phyloP scores from a whole-genome alignment of 371 early-diverging fungal genomes.

The Rhizopus delemar region DNA sequence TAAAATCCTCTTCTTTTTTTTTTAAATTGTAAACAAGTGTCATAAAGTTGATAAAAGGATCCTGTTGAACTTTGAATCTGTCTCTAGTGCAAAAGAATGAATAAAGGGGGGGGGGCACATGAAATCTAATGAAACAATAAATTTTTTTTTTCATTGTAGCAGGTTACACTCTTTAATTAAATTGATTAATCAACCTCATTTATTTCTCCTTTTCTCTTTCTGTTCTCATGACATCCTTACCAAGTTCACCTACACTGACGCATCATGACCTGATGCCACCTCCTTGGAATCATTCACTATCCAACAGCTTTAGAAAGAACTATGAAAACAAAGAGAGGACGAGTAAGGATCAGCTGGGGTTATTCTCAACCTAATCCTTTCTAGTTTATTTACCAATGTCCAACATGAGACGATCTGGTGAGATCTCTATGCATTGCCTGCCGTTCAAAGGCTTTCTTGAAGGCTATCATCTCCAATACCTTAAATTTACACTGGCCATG shows the following conservation, averaged over 20 bases:
- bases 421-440: slow-evolving; percentile 52
- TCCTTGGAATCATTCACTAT: slow-evolving; percentile 17
- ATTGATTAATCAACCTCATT: no score
- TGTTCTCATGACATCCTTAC: not conserved
- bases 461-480: slow-evolving; percentile 51
- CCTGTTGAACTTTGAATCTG: no score
- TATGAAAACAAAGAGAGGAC: slow-evolving; percentile 5
- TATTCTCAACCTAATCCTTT: not conserved
- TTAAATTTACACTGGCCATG: slow-evolving; percentile 58
- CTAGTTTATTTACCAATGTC: slow-evolving; percentile 51
- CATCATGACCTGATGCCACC: slow-evolving; percentile 5
- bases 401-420: slow-evolving; percentile 49
- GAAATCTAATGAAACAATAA: no score
- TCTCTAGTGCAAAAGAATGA: no score
- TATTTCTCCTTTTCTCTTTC: not conserved
- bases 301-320: slow-evolving; percentile 20
- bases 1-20: no score
- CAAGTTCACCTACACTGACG: slow-evolving; percentile 9
- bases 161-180: not conserved
- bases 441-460: slow-evolving; percentile 57
- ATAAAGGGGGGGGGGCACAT: no score
- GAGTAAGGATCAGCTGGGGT: slow-evolving; percentile 9
- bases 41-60: no score
- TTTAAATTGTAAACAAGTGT: no score
- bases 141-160: not conserved